These are phyloP conservation scores for Suhomyces kilbournensis DNA, from an alignment of 805 yeast species.

Conservation along the genomic window DNA sequence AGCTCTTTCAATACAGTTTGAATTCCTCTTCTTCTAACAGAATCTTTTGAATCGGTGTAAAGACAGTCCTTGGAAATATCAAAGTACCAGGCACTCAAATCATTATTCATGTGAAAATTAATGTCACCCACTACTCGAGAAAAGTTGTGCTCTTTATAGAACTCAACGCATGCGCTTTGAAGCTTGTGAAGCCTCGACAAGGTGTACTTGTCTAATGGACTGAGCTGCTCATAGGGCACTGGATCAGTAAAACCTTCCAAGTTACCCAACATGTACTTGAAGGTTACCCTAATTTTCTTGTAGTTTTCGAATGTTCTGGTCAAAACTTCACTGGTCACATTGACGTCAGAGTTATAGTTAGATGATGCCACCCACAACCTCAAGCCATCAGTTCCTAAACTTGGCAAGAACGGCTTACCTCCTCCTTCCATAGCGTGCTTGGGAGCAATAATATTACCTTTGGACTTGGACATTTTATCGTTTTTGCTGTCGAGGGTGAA, in stretches of 20 bases:
- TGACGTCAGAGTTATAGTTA: slow-evolving; percentile 79
- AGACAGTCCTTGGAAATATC: slow-evolving; percentile 82
- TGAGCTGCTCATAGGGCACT: slow-evolving; percentile 36
- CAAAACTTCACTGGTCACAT: slow-evolving; percentile 68
- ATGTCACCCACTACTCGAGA: slow-evolving; percentile 65
- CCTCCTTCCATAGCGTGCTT: slow-evolving; percentile 62
- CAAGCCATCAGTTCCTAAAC: slow-evolving; percentile 86
- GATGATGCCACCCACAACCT: slow-evolving; percentile 88
- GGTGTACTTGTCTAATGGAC: slow-evolving; percentile 57
- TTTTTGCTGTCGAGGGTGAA: slow-evolving; percentile 85
- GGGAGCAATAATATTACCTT: slow-evolving; percentile 81
- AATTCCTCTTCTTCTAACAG: slow-evolving; percentile 51
- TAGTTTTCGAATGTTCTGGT: slow-evolving; percentile 74
- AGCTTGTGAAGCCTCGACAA: slow-evolving; percentile 54
- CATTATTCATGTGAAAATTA: slow-evolving; percentile 69
- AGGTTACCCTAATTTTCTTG: slow-evolving; percentile 79
- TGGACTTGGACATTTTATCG: slow-evolving; percentile 88
- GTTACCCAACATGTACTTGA: slow-evolving; percentile 79
- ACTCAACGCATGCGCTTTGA: slow-evolving; percentile 35
- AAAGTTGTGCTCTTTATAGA: slow-evolving; percentile 61
- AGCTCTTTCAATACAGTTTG: slow-evolving; percentile 67
- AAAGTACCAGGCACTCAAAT: slow-evolving; percentile 80
- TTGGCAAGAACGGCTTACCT: slow-evolving; percentile 43
- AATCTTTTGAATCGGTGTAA: slow-evolving; percentile 60
- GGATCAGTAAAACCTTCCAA: slow-evolving; percentile 41